A percentile compares a stretch with the other conserved stretches of the same genome.
phyloP scores from a whole-genome alignment of 202 grass and related monocot species.

The Carex sylvatica region DNA sequence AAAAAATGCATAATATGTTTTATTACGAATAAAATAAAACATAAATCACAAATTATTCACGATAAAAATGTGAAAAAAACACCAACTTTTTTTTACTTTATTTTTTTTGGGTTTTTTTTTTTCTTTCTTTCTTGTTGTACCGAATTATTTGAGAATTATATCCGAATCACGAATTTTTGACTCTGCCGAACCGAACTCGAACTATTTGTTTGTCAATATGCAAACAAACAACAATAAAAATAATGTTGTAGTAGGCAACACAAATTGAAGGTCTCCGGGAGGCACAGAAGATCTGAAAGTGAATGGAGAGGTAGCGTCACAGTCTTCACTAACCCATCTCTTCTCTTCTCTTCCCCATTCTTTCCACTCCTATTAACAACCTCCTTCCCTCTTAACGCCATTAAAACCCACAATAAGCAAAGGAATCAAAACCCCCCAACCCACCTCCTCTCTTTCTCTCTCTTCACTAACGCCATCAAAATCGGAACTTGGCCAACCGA shows the following conservation, averaged over 20 bases:
- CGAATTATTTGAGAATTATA: no score
- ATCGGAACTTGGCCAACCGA: background rate
- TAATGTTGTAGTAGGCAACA: background rate
- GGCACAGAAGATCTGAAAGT: background rate
- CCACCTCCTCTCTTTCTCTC: background rate
- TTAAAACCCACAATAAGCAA: background rate
- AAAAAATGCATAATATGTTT: no score
- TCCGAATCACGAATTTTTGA: no score
- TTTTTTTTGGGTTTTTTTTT: no score
- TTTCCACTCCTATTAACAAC: conserved; percentile 17
- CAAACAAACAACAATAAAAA: background rate
- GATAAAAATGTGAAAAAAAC: no score
- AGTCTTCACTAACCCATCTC: conserved; percentile 2
- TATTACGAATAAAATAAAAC: no score
- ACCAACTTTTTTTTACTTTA: no score
- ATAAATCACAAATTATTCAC: no score
- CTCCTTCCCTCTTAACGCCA: background rate
- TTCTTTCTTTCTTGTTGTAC: no score
- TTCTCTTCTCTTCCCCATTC: background rate
- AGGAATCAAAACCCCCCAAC: background rate
- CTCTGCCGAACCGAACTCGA: no score
- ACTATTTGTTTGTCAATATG: no score
- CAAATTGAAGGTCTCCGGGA: no score
- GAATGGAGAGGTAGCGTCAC: conserved; percentile 11
- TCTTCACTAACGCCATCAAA: background rate